Base-by-base conservation (phyloP, 169 alveolate genomes). In the Plasmodium gallinaceum region DNA sequence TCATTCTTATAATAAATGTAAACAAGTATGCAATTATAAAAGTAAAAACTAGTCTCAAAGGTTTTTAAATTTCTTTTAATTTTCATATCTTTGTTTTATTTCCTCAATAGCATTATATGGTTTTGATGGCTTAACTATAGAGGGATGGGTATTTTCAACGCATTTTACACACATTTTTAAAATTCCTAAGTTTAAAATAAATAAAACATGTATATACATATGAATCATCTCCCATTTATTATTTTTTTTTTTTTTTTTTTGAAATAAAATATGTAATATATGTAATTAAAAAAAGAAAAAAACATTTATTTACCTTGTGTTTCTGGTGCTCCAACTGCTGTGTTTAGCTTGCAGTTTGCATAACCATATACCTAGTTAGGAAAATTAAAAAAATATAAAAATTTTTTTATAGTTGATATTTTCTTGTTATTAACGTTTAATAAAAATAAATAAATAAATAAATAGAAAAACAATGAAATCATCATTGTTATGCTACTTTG, bases 111-210 rank as follows among this genome's bases (percentile, higher is more conserved):
- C 72, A 48, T 83, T 83, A 12, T 24, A 83, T 43, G 76, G 85
- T 16, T 37, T 46, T 5, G 71, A 14, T 18, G 18, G 71, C 51
- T 18, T 83, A 10, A 57, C 80, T n/a, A 42, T 16, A 5, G 91
- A 51, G 10, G 91, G 91, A 12, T 83, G 91, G 4, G 57, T 14
- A 12, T n/a, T 57, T 18, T 83, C 91, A 5, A 83, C 91, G 18
- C 91, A 83, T 43, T 83, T 83, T 20, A 83, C 91, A 45, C 85
- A 83, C 51, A 83, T 22, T 57, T 70, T 68, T 54, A 83, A 16
- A 37, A 37, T 43, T 7, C 76, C 89, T 76, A 39, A 6, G 24
- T 62, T 37, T 37, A 45, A 18, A 22, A 46, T 26, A n/a, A 57
- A 61, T 12, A 75, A 39, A 16, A 66, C 6, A 43, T 62, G 5